Evolutionary conservation across 1,139 yeast species (phyloP).

Genomic region (Geotrichum phurueaensis): DNA sequence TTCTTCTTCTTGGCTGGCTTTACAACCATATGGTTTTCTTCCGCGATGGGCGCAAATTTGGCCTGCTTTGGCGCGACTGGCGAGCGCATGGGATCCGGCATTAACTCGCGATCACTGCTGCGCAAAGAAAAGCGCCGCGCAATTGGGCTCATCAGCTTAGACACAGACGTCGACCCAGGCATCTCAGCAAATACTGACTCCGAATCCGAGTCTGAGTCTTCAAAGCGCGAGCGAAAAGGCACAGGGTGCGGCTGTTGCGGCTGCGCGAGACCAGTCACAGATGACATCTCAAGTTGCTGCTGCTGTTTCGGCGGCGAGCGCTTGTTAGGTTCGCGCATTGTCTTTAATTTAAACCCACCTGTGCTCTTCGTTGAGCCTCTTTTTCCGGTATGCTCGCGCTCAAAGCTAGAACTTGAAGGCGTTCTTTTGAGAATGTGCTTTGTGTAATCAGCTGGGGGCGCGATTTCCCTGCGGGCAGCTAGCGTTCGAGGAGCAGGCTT

Average conservation of each 20-base stretch:
- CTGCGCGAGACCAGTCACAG: not conserved
- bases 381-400: slow-evolving; percentile 10
- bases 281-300: not conserved
- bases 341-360: slow-evolving; percentile 21
- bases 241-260: not conserved
- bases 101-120: not conserved
- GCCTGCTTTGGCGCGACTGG: not conserved
- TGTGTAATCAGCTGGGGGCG: slow-evolving; percentile 5
- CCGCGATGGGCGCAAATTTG: not conserved
- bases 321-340: slow-evolving; percentile 20
- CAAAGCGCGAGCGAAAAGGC: slow-evolving; percentile 33
- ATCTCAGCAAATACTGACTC: not conserved
- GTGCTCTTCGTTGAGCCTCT: not conserved
- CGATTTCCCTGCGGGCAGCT: not conserved
- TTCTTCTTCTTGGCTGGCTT: not conserved
- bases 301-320: slow-evolving; percentile 1
- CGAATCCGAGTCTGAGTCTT: slow-evolving; percentile 29
- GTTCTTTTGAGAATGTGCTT: slow-evolving; percentile 17
- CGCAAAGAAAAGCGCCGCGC: not conserved
- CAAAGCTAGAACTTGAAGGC: slow-evolving; percentile 21
- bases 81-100: not conserved
- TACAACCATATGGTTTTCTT: not conserved
- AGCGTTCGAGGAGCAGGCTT: not conserved
- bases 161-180: not conserved
- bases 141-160: not conserved